Percentiles rank a stretch among this genome's conserved stretches.
phyloP scores from a whole-genome alignment of 805 yeast species.

The Ogataea glucozyma region DNA sequence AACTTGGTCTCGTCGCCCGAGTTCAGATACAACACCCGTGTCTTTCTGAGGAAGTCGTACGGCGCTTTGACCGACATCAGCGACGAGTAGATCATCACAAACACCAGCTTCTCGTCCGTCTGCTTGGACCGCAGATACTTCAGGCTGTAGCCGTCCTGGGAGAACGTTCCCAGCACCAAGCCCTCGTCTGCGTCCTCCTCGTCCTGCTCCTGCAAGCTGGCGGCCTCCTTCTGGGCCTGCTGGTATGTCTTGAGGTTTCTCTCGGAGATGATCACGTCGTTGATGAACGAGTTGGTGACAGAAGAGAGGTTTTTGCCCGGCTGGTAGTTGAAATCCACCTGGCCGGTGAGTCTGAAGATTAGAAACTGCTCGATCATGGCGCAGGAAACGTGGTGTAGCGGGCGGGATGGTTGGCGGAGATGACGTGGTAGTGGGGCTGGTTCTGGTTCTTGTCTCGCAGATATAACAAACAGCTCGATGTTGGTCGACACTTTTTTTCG shows the following conservation, averaged over 20 bases:
- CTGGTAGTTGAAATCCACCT: slow-evolving; percentile 50
- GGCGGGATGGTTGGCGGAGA: not conserved
- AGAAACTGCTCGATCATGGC: slow-evolving; percentile 49
- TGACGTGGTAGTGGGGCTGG: not conserved
- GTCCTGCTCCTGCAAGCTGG: slow-evolving; percentile 24
- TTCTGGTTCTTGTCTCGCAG: not conserved
- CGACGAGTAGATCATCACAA: slow-evolving; percentile 45
- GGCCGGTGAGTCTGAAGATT: slow-evolving; percentile 53
- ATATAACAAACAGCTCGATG: too few species aligned
- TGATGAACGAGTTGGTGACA: slow-evolving; percentile 48
- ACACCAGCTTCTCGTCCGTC: slow-evolving; percentile 37
- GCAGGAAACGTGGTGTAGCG: too few species aligned
- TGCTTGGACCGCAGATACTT: slow-evolving; percentile 44
- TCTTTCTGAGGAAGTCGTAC: slow-evolving; percentile 30
- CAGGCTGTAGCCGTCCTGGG: slow-evolving; percentile 44
- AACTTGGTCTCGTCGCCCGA: slow-evolving; percentile 35
- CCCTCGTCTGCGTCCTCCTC: slow-evolving; percentile 26
- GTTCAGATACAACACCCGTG: slow-evolving; percentile 27
- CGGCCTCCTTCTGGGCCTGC: slow-evolving; percentile 21
- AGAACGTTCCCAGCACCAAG: slow-evolving; percentile 30
- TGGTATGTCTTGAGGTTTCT: slow-evolving; percentile 28
- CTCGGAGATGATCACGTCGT: slow-evolving; percentile 48
- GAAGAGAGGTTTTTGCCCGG: slow-evolving; percentile 40
- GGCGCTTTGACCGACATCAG: slow-evolving; percentile 33
- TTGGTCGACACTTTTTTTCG: not conserved